Percentiles rank a stretch among this genome's conserved stretches.
These are phyloP conservation scores for Carex myosuroides DNA, from an alignment of 176 grass and related monocot genomes.

Conservation along the genomic window DNA sequence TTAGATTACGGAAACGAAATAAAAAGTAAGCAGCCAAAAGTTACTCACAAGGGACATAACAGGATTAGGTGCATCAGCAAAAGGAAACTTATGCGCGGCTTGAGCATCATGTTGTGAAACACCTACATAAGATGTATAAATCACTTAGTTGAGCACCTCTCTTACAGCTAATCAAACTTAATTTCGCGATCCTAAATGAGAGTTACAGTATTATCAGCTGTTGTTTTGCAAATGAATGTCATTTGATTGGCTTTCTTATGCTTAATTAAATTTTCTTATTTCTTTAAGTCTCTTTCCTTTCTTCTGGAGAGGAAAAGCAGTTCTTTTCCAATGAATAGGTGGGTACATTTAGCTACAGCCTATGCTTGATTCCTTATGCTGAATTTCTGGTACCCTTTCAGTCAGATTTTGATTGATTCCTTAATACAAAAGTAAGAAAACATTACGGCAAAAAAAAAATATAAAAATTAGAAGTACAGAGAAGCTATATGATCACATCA, in stretches of 20 bases:
- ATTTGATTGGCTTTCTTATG: not conserved
- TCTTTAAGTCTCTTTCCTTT: not conserved
- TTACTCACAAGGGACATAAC: constrained; percentile 90
- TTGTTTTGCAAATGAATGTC: not conserved
- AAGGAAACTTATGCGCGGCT: constrained; percentile 56
- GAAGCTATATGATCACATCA: not conserved
- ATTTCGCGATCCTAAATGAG: not conserved
- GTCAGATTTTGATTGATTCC: not conserved
- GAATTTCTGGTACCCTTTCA: not conserved
- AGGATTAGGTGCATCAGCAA: constrained; percentile 87
- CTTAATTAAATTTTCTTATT: not conserved
- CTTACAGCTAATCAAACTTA: not conserved
- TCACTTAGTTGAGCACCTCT: not conserved
- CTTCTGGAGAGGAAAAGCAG: not conserved
- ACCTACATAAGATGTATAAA: constrained; percentile 23
- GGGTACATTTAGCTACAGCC: not conserved
- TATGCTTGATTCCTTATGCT: not conserved
- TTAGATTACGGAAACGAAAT: not conserved
- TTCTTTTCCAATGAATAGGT: not conserved
- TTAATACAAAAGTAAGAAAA: not conserved
- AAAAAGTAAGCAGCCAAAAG: not conserved
- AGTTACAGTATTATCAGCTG: not conserved
- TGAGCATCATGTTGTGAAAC: constrained; percentile 30
- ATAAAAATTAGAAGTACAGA: constrained; percentile 3
- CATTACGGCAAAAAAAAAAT: not conserved